These are phyloP conservation scores for Solanum lycopersicoides DNA, from an alignment of 257 asterid genomes.

Conservation along the genomic window DNA sequence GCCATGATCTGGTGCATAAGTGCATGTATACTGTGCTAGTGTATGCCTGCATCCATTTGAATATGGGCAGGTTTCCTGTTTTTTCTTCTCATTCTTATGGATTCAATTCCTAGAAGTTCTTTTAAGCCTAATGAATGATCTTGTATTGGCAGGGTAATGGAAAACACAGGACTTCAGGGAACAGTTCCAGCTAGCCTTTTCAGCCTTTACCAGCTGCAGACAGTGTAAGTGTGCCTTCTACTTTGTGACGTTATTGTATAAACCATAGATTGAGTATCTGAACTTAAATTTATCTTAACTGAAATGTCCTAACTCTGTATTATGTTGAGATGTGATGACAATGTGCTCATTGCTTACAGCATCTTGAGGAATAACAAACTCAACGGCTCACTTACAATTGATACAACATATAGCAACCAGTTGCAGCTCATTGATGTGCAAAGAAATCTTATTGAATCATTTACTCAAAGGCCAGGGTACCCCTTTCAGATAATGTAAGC, in stretches of 20 bases:
- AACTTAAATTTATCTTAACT: neutral
- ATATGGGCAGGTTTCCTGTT: neutral
- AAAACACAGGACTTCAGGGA: slow-evolving; percentile 42
- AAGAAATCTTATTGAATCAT: slow-evolving; percentile 33
- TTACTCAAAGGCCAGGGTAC: slow-evolving; percentile 20
- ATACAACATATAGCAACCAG: slow-evolving; percentile 5
- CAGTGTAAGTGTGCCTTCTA: slow-evolving; percentile 40
- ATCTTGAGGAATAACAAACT: slow-evolving; percentile 28
- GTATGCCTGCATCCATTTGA: neutral
- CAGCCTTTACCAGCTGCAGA: slow-evolving; percentile 53
- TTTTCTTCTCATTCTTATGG: neutral
- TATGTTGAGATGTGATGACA: neutral
- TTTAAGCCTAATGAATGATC: neutral
- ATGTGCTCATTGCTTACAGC: slow-evolving; percentile 16
- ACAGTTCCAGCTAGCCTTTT: slow-evolving; percentile 44
- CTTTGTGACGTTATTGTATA: neutral
- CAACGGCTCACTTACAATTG: slow-evolving; percentile 5
- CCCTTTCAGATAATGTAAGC: slow-evolving; percentile 37
- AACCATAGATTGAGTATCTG: neutral
- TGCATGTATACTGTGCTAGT: neutral
- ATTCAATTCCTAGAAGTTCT: neutral
- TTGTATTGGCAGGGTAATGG: slow-evolving; percentile 56
- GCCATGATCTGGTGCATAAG: neutral
- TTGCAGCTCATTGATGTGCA: slow-evolving; percentile 11
- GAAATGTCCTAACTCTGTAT: neutral